Base-by-base conservation (phyloP, 352 stramenopile genomes). In the Globisporangium okanoganense region DNA sequence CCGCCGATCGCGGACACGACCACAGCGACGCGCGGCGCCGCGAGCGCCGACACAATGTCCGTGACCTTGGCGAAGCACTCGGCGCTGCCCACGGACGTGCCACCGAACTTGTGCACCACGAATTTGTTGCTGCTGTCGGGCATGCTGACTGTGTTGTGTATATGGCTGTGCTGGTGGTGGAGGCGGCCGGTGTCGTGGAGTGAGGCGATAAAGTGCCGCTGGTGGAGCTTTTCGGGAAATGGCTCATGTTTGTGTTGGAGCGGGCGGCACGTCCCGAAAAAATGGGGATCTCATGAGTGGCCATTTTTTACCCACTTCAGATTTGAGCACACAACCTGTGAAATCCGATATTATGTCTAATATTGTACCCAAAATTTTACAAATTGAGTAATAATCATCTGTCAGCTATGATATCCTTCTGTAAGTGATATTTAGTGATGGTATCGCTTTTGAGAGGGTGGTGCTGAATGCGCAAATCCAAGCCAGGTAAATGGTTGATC, bases 101-200 rank as follows among this genome's bases (percentile, higher is more conserved):
- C 97, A 58, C 97, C 97, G 75, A 99, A 99, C 71, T 99, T 99
- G 79, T 99, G 97, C 33, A 98, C 92, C 35, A 98, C 90, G 43
- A 92, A 95, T 66, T 89, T 78, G 65, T 73, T 58, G 43, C n/a
- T 38, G 24, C 25, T 56, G 44, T 43, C 36, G 16, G 38, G 8
- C 31, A 55, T 56, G 22, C 33, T 44, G 20, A 33, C 16, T 25
- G 16, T 22, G 33, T 35, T 22, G 33, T 44, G 16, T 44, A 16
- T 38, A 27, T 35, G 45, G 24, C 10, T 33, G 5, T 31, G 16
- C 16, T 13, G 16, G 45, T 52, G 41, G 5, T 33, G 27, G 43
- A n/a, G 31, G 25, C 3, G 44, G 27, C 35, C 35, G 10, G 35
- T 24, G 22, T 51, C 10, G 47, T 33, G 14, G 14, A 55, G 48